Percentiles rank a stretch among this genome's conserved stretches.
phyloP scores from a whole-genome alignment of 768 basidiomycete species.

The Boletus barrowsii region DNA sequence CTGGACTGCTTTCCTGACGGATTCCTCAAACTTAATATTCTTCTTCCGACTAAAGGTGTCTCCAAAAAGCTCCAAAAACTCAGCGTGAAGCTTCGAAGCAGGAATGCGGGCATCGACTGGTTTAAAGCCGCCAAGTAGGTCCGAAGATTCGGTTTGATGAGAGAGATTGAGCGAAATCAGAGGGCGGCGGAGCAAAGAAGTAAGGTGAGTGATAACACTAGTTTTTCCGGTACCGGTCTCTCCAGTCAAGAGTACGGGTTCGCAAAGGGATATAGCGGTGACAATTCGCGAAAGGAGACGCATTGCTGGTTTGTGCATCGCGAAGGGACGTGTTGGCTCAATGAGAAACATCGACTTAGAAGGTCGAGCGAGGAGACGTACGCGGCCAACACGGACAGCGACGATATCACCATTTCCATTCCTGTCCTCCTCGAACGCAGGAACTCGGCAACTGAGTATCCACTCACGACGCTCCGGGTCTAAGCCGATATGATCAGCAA shows the following conservation, averaged over 20 bases:
- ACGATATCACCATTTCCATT: slow-evolving; percentile 59
- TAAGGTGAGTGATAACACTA: slow-evolving; percentile 83
- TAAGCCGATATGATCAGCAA: slow-evolving; percentile 64
- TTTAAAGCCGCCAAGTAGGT: slow-evolving; percentile 92
- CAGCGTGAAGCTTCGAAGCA: slow-evolving; percentile 63
- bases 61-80: slow-evolving; percentile 79
- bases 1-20: slow-evolving; percentile 74
- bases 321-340: slow-evolving; percentile 62
- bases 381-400: slow-evolving; percentile 61
- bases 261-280: slow-evolving; percentile 63
- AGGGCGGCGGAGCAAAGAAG: slow-evolving; percentile 68
- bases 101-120: slow-evolving; percentile 88
- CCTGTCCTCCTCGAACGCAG: slow-evolving; percentile 66
- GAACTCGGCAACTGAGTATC: slow-evolving; percentile 62
- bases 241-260: slow-evolving; percentile 89
- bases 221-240: slow-evolving; percentile 99
- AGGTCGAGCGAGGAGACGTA: slow-evolving; percentile 49
- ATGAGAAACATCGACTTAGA: slow-evolving; percentile 34
- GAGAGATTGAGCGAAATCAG: slow-evolving; percentile 91
- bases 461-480: slow-evolving; percentile 68
- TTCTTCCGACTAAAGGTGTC: slow-evolving; percentile 85
- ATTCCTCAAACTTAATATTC: slow-evolving; percentile 83
- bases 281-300: slow-evolving; percentile 78
- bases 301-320: slow-evolving; percentile 82
- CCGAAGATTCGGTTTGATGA: slow-evolving; percentile 93